phyloP scores from a whole-genome alignment of 2,329 filamentous ascomycete species.

The Stenocarpella maydis region DNA sequence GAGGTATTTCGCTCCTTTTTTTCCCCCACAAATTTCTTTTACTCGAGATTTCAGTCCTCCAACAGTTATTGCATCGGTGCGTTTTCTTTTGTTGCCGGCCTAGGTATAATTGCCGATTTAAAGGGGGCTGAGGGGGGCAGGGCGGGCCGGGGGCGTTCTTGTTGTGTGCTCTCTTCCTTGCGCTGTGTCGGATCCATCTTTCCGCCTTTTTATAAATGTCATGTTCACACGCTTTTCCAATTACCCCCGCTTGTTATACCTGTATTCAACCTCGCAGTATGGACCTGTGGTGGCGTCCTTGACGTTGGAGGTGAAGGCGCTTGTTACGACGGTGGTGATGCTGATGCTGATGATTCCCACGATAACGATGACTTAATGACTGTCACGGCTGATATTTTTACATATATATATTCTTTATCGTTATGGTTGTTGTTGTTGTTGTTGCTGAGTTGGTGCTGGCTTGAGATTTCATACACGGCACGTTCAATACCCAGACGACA shows the following conservation, averaged over 20 bases:
- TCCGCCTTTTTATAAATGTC: not conserved
- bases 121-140: not conserved
- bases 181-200: not conserved
- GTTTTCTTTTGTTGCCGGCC: slow-evolving; percentile 9
- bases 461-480: slow-evolving; percentile 1
- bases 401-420: no score
- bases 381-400: not conserved
- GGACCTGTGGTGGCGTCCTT: not conserved
- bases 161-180: not conserved
- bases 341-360: not conserved
- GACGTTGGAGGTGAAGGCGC: not conserved
- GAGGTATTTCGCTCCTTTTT: not conserved
- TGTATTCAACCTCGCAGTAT: not conserved
- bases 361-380: slow-evolving; percentile 2
- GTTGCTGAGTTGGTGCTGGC: not conserved
- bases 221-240: not conserved
- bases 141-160: not conserved
- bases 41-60: no score
- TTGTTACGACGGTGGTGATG: not conserved
- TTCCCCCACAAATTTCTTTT: not conserved
- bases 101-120: slow-evolving; percentile 11
- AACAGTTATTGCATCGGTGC: not conserved
- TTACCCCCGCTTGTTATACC: not conserved
- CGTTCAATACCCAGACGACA: slow-evolving; percentile 3
- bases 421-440: not conserved